Evolutionary conservation across 257 asterid genomes (phyloP), one percentile per base, ranked within the genome.

Genomic region (Plectranthus barbatus): DNA sequence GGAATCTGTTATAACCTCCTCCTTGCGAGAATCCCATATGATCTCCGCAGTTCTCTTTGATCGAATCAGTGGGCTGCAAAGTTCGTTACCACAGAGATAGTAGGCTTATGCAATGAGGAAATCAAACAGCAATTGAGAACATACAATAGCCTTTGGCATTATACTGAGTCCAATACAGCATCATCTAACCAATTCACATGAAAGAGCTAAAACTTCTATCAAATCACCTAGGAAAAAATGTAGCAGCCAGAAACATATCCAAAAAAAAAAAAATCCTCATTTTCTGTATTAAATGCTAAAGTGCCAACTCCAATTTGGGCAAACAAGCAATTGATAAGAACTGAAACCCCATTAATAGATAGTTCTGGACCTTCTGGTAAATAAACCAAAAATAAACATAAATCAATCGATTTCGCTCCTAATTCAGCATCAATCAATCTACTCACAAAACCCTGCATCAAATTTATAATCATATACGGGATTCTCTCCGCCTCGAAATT

Each of bases 11-110:
- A 88, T 60, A 60, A 91, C 86, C 73, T 86, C 95, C 76, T 74
- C 91, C 71, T 71, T 60, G 13, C 97, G 95, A 26, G 77, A 64
- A 60, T 72, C 79, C 98, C 98, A 92, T 72, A 92, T 92, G 77
- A 92, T 86, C 77, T 92, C 98, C 31, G 98, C 98, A 0, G 97
- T 86, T 75, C 84, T 88, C 84, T 88, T 88, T 41, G 98, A 91
- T 82, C 98, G 78, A 58, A 14, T 75, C 72, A 92, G 82, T 44
- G 97, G 98, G 55, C 98, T 92, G 89, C 69, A 84, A 62, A 47
- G 61, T 50, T 61, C 14, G 57, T 14, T 39, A 50, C 40, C 39
- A 69, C 54, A 55, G 53, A 70, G 67, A 66, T 23, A 73, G 51
- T 24, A 52, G 40, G 59, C n/a, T 17, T 34, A 80, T 47, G 51